phyloP scores from a whole-genome alignment of 805 yeast genomes.

The Ogataea pilisensis region DNA sequence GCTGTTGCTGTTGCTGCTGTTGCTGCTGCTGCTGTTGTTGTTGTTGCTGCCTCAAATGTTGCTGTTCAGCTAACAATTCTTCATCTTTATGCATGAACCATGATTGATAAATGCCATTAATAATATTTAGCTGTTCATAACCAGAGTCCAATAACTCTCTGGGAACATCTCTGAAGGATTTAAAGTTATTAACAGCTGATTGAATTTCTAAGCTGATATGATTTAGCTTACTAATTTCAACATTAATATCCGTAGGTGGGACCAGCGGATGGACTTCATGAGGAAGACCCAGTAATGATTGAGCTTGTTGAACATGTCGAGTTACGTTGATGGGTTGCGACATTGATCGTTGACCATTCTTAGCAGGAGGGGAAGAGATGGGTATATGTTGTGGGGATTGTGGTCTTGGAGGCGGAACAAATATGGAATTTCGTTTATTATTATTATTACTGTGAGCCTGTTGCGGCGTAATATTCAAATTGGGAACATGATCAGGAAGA shows the following conservation, averaged over 20 bases:
- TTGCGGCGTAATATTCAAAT: neutral
- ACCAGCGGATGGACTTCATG: neutral
- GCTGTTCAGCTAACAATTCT: constrained; percentile 7
- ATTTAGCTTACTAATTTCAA: constrained; percentile 13
- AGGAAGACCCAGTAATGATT: too few relatives aligned
- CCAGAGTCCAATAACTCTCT: constrained; percentile 18
- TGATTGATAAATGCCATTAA: constrained; percentile 13
- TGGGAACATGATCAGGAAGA: neutral
- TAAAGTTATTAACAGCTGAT: constrained; percentile 9
- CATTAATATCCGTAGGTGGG: constrained; percentile 6
- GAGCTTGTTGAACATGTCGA: constrained; percentile 1
- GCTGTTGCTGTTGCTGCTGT: neutral
- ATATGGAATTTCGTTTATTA: neutral
- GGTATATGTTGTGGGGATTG: neutral
- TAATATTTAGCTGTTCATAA: constrained; percentile 10
- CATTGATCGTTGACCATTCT: constrained; percentile 4
- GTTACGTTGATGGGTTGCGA: constrained; percentile 5
- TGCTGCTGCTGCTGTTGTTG: constrained; percentile 1
- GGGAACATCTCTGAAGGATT: constrained; percentile 13
- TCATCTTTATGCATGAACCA: constrained; percentile 15
- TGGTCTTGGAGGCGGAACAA: neutral
- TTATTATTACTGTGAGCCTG: neutral
- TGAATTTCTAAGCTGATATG: constrained; percentile 18
- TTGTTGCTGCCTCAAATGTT: neutral
- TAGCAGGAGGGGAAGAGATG: neutral